Conservation (phyloP, 2,329 filamentous ascomycete species). For the Setomelanomma holmii region DNA sequence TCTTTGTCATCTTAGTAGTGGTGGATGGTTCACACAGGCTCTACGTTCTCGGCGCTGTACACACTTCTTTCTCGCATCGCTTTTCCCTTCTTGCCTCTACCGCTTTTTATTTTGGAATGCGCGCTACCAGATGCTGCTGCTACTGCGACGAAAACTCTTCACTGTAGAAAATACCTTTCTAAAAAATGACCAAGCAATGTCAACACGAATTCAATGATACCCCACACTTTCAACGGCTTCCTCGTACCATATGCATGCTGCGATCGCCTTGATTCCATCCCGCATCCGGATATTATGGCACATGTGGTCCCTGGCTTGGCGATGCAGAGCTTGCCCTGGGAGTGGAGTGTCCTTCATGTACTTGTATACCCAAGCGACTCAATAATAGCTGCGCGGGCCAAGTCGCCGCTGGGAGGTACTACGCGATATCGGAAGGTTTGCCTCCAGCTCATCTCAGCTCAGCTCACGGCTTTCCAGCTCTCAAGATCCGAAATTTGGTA, state of each 20-base stretch:
- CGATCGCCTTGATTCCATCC: neutral
- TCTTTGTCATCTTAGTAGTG: neutral
- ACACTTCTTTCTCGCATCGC: constrained; percentile 10
- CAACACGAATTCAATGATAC: constrained; percentile 30
- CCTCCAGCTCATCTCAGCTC: neutral
- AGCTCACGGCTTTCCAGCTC: constrained; percentile 3
- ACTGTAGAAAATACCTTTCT: constrained; percentile 23
- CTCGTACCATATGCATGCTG: constrained; percentile 1
- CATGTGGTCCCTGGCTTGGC: neutral
- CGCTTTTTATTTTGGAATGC: neutral
- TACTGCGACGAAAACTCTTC: constrained; percentile 8
- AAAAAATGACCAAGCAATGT: constrained; percentile 14
- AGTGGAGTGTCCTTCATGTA: constrained; percentile 5
- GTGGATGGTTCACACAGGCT: neutral
- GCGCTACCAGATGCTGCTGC: neutral
- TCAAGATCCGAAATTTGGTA: constrained; percentile 4
- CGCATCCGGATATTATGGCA: constrained; percentile 12
- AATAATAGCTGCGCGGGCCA: constrained; percentile 1
- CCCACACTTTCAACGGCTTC: constrained; percentile 10
- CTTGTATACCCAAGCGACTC: constrained; percentile 28
- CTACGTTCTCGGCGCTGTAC: constrained; percentile 1
- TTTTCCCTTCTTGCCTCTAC: constrained; percentile 7
- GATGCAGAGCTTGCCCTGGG: neutral
- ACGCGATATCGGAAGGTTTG: constrained; percentile 15
- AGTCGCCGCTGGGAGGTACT: constrained; percentile 3